phyloP scores from a whole-genome alignment of 202 grass and related monocot species.

The Carex sylvatica region DNA sequence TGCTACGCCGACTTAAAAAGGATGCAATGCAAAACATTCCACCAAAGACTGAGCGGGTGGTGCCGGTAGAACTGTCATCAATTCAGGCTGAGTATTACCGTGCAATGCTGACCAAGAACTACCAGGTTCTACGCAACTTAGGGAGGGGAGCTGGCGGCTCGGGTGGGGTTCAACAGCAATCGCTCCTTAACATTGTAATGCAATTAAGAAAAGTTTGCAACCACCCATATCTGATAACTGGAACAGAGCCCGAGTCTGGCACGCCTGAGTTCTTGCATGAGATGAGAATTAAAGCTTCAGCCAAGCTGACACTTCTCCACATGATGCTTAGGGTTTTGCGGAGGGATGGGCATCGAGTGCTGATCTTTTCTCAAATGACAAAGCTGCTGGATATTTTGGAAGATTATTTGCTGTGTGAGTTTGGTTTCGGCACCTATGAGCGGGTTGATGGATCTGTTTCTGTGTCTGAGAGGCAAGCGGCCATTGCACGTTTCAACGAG shows the following conservation, averaged over 20 bases:
- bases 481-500: constrained; percentile 89
- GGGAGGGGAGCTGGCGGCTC: constrained; percentile 45
- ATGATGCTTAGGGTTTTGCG: constrained; percentile 87
- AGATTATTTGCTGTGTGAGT: constrained; percentile 84
- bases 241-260: constrained; percentile 93
- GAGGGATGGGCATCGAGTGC: constrained; percentile 86
- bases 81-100: constrained; percentile 98
- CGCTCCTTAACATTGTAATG: constrained; percentile 97
- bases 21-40: constrained; percentile 99
- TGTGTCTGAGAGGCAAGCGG: constrained; percentile 79
- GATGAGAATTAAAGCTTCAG: constrained; percentile 99
- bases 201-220: constrained; percentile 99
- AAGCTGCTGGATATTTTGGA: constrained; percentile 99
- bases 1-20: constrained; percentile 92
- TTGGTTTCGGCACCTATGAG: constrained; percentile 79
- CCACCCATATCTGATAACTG: constrained; percentile 98
- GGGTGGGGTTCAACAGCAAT: constrained; percentile 85
- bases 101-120: constrained; percentile 99
- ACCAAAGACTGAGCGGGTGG: constrained; percentile 91
- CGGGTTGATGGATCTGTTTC: constrained; percentile 89
- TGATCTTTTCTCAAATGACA: constrained; percentile 99
- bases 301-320: constrained; percentile 83
- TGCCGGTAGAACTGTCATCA: constrained; percentile 94
- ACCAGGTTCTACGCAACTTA: constrained; percentile 82
- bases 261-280: constrained; percentile 88